Evolutionary conservation across 208 protist genomes (phyloP).

Genomic region (Naegleria lovaniensis): DNA sequence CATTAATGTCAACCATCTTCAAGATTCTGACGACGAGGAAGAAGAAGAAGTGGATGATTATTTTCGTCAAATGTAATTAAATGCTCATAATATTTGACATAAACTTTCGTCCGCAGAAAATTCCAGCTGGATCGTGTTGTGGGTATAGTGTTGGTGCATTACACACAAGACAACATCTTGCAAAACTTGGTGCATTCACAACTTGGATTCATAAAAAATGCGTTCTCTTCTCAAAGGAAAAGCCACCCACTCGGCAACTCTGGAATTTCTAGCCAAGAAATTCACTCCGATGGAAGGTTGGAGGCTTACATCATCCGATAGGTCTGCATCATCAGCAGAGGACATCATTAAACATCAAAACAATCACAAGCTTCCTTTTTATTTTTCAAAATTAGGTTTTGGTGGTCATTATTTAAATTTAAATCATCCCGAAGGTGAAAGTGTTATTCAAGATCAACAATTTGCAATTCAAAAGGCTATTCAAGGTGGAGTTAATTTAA

Average conservation of each 20-base stretch:
- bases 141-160: too few species aligned
- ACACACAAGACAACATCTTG: too few species aligned
- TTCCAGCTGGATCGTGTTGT: too few species aligned
- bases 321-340: neutral
- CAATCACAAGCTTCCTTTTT: neutral
- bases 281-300: neutral
- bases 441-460: neutral
- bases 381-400: constrained; percentile 6
- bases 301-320: neutral
- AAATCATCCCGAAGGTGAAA: neutral
- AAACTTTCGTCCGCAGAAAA: too few species aligned
- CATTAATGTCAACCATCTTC: neutral
- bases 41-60: neutral
- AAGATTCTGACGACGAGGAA: neutral
- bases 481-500: neutral
- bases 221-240: neutral
- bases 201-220: neutral
- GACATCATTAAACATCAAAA: neutral
- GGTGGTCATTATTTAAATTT: neutral
- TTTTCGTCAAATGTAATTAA: neutral
- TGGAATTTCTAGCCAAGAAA: neutral
- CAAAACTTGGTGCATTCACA: too few species aligned
- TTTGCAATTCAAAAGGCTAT: neutral
- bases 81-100: too few species aligned
- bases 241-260: neutral